These are phyloP conservation scores for Chaetomidium leptoderma DNA, from an alignment of 495 filamentous ascomycete species.

Conservation along the genomic window DNA sequence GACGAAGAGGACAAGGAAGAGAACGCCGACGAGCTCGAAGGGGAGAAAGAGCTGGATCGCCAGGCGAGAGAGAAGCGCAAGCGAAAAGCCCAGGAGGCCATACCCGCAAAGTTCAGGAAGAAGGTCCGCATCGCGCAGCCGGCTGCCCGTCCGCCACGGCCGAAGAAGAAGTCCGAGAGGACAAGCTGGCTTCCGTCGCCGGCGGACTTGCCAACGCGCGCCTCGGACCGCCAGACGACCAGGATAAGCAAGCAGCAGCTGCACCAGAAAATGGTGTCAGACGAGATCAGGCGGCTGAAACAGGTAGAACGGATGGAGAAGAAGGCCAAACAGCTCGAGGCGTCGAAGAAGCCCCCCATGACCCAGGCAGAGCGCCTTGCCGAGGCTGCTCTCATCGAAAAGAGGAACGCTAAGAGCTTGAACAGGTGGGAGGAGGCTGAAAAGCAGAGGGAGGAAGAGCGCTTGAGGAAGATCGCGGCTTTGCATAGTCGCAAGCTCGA, in stretches of 20 bases:
- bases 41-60: constrained; percentile 60
- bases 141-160: constrained; percentile 48
- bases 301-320: constrained; percentile 82
- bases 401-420: constrained; percentile 81
- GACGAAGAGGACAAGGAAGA: constrained; percentile 78
- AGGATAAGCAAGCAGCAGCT: constrained; percentile 79
- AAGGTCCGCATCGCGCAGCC: constrained; percentile 52
- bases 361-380: constrained; percentile 83
- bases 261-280: constrained; percentile 75
- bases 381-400: constrained; percentile 78
- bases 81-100: constrained; percentile 65
- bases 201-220: constrained; percentile 74
- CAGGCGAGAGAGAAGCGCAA: constrained; percentile 61
- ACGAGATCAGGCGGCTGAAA: constrained; percentile 71
- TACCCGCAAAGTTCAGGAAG: constrained; percentile 51
- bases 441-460: constrained; percentile 76
- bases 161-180: constrained; percentile 91
- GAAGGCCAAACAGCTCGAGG: constrained; percentile 73
- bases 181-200: constrained; percentile 79
- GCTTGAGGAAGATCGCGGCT: constrained; percentile 73
- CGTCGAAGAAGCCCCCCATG: constrained; percentile 70
- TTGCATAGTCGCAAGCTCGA: constrained; percentile 79
- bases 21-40: constrained; percentile 63
- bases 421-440: constrained; percentile 93
- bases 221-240: constrained; percentile 78